Evolutionary conservation across 139 green algal species (phyloP), one percentile per base, ranked within the genome.

Genomic region (Marvania coccoides): DNA sequence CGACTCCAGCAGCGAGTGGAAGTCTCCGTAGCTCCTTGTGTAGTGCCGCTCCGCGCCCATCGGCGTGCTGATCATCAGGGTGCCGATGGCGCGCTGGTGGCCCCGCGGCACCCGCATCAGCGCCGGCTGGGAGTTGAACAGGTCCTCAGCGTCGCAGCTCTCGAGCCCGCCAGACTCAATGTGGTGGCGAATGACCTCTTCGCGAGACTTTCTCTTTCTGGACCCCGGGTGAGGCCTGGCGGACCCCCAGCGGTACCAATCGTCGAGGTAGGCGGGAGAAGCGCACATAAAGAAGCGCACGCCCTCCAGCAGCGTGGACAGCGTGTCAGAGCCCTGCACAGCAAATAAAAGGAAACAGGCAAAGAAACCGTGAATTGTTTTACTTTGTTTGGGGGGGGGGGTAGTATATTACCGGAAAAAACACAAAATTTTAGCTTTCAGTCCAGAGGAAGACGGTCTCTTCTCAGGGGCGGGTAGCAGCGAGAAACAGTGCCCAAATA

Each of bases 251-350:
- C 15, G 15, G 34, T 65, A 75, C 72, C 76, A 88, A 24, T 74
- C 62, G 65, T 80, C 59, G 40, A 83, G 65, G 10, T 65, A 76
- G 4, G 61, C 37, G 15, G 76, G 69, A 14, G 72, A 75, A 0
- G 83, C 72, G 8, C 63, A 79, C 61, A 88, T 40, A 36, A 83
- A 77, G 58, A 85, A 89, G 34, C 79, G 72, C 7, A 90, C 72
- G 38, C 73, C 82, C 73, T 90, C 84, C 28, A 89, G 34, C 63
- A 90, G 63, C 14, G 74, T 87, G 14, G 66, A 68, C 19, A 90
- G 73, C 1, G 80, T 87, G 75, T 80, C 69, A 0, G 65, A 58
- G 24, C 69, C 76, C 3, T 77, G 62, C n/a, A n/a, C n/a, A n/a
- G n/a, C n/a, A n/a, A n/a, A n/a, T n/a, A n/a, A n/a, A n/a, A n/a